Evolutionary conservation across 1,284 basidiomycete species (phyloP).

Genomic region (Pyrrhoderma lamaoense): DNA sequence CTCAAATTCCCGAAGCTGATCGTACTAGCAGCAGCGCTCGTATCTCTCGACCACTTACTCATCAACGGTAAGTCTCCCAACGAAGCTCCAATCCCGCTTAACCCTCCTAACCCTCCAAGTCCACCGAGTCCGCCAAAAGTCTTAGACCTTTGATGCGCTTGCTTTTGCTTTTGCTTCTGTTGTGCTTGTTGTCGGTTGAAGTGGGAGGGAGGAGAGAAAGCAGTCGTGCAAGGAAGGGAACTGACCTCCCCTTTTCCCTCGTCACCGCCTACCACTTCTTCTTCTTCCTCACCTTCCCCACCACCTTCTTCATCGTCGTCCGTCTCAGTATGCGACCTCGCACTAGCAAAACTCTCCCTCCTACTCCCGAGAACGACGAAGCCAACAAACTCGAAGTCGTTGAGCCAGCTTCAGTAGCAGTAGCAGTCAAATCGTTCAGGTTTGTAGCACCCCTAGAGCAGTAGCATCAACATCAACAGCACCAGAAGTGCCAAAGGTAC

Average conservation of each 20-base stretch:
- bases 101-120: no score
- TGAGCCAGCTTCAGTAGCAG: neutral
- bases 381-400: neutral
- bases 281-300: neutral
- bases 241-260: neutral
- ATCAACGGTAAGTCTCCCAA: no score
- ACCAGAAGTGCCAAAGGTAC: no score
- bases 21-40: conserved; percentile 5
- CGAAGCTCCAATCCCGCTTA: no score
- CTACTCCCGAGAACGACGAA: neutral
- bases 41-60: conserved; percentile 13
- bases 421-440: neutral
- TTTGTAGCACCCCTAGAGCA: neutral
- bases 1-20: no score
- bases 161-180: no score
- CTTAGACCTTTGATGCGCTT: no score
- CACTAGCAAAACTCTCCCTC: neutral
- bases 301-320: conserved; percentile 1
- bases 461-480: no score
- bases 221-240: neutral
- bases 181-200: no score
- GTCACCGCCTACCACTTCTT: neutral
- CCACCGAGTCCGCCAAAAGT: no score
- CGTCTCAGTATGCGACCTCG: neutral
- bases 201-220: neutral